Base-by-base conservation (phyloP, 2,329 filamentous ascomycete species). In the Albophoma yamanashiensis region DNA sequence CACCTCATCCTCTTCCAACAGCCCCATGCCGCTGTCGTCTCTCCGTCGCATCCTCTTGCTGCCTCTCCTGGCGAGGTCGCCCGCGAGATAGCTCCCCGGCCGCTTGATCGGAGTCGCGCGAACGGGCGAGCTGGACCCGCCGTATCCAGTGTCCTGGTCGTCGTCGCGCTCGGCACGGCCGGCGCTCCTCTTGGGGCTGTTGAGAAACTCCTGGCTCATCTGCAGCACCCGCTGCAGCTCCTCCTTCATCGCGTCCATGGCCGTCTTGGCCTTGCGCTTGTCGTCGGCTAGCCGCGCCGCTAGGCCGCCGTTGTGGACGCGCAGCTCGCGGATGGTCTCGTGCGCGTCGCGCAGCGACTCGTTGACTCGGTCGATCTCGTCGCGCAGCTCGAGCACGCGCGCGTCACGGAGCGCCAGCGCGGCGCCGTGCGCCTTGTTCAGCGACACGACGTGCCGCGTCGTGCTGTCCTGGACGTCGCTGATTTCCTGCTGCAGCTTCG, bases 1-100 rank as follows among this genome's bases (percentile, higher is more conserved):
- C 22, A 74, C 69, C 59, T 79, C 78, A 42, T 83, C 81, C 66
- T 84, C 82, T 36, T 82, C 80, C 67, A 84, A 63, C 31, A 85
- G 72, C 0, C 81, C 81, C 57, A 85, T 66, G 0, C 82, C 83
- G 59, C 80, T 83, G 67, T 85, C 82, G 63, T 79, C 76, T 60
- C 76, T 74, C 61, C 80, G 76, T 61, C 74, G 63, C 22, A 60
- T 73, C 71, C 77, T 82, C 64, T 63, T 74, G 34, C 68, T 73
- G 34, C 67, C 67, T 27, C 68, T 69, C 55, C 70, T 70, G 2
- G 66, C 68, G 55, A 71, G n/a, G 1, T 67, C 70, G 0, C 67
- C 69, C 4, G 68, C 59, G 9, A 72, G 47, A 50, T 68, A 65
- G 62, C 34, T 61, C 34, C 59, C 67, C 36, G 20, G 65, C 56